Evolutionary conservation across 2,329 filamentous ascomycete genomes (phyloP), one percentile per base, ranked within the genome.

Genomic region (Aspergillus ochraceus): DNA sequence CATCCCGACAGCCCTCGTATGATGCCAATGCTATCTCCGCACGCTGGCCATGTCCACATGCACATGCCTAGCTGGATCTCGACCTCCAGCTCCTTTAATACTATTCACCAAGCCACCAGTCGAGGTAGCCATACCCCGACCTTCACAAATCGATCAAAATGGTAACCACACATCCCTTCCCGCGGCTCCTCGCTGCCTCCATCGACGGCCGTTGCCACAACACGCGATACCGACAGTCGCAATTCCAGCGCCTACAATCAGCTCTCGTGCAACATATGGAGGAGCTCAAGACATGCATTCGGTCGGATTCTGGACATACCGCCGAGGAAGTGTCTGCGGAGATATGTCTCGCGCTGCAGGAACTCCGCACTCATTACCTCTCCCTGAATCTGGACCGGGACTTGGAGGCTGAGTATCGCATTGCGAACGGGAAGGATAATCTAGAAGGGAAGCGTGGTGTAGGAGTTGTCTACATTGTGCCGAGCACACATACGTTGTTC

Each of bases 401-500:
- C 49, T 52, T 69, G n/a, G 60, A 66, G 49, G 52, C 51, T 1
- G 70, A 71, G 54, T 70, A 70, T 63, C 60, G 61, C 39, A 63
- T 70, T 54, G 61, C 64, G 11, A 45, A 65, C 29, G 67, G 66
- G 2, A 65, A 63, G 19, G 65, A 71, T 36, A 70, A 61, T 29
- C 10, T 30, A 0, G 61, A 60, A 51, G 60, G 49, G 11, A 42
- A 17, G 29, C 45, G 57, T 3, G 66, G 66, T 1, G 57, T 58
- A 2, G 71, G 71, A 0, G 70, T 74, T 42, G 69, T 80, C 1
- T 81, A 81, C 49, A 80, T 86, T 53, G 76, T 81, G 52, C 81
- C 83, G 1, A 71, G 74, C 10, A 70, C 60, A 6, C 79, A 85
- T 67, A 84, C 79, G 0, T 69, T 80, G 9, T 79, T 85, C 60